A percentile compares a stretch with the other conserved stretches of the same genome.
Conservation (phyloP, 2,329 filamentous ascomycete genomes). For the Botrytis fabae region DNA sequence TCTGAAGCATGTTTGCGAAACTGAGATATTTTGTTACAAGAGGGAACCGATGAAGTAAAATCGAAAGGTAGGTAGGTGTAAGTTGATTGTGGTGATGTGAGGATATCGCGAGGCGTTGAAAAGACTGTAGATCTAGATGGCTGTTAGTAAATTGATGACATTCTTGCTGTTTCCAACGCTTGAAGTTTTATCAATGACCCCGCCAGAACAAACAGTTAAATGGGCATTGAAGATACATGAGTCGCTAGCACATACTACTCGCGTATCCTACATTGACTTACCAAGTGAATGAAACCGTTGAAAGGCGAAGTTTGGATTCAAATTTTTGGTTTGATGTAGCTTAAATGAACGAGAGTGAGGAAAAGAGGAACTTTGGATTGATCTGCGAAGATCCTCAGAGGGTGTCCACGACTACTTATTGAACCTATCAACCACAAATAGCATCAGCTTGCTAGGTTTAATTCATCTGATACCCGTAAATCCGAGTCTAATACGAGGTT, state of each 20-base stretch:
- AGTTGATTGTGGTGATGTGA: background rate
- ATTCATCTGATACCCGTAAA: background rate
- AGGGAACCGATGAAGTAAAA: background rate
- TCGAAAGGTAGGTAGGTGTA: background rate
- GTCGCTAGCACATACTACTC: background rate
- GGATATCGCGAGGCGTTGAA: background rate
- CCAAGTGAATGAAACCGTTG: background rate
- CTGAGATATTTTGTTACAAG: background rate
- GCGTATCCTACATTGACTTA: background rate
- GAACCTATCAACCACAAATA: background rate
- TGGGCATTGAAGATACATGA: background rate
- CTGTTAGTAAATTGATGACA: background rate
- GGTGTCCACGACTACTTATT: slow-evolving; percentile 5
- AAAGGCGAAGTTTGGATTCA: background rate
- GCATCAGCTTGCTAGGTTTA: background rate
- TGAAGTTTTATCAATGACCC: background rate
- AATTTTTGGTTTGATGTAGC: background rate
- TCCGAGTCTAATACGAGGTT: slow-evolving; percentile 9
- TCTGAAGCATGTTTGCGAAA: slow-evolving; percentile 13
- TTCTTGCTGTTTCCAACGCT: background rate
- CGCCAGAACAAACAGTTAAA: background rate
- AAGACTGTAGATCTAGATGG: slow-evolving; percentile 7
- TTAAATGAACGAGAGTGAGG: slow-evolving; percentile 3
- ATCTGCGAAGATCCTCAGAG: background rate
- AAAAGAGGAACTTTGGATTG: background rate